These are phyloP conservation scores for Sporisorium graminicola DNA, from an alignment of 1,284 basidiomycete species.

Conservation along the genomic window DNA sequence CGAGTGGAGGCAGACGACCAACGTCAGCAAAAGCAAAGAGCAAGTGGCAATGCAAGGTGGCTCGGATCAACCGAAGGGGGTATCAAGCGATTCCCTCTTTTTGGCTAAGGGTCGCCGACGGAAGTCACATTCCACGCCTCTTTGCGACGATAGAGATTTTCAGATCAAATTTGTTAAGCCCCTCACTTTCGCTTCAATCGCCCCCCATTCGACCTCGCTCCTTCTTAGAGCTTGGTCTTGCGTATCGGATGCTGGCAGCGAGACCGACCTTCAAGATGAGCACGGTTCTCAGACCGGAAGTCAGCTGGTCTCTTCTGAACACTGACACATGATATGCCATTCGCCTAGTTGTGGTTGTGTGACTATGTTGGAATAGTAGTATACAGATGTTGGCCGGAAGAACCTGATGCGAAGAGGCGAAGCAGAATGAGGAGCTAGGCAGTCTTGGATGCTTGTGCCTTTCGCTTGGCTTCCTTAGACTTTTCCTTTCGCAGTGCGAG, in stretches of 20 bases:
- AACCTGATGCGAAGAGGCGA: neutral
- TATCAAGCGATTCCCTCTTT: no score
- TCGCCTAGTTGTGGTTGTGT: neutral
- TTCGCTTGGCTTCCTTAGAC: constrained; percentile 47
- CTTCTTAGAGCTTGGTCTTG: neutral
- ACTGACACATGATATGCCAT: neutral
- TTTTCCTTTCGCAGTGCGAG: constrained; percentile 49
- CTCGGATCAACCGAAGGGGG: neutral
- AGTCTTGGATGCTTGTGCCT: constrained; percentile 30
- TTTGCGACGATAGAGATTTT: neutral
- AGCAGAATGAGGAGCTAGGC: neutral
- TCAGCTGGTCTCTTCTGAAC: neutral
- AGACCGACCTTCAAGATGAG: no score
- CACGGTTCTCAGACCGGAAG: no score
- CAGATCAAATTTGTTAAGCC: neutral
- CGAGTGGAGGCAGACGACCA: neutral
- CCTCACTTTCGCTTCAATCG: neutral
- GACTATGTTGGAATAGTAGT: neutral
- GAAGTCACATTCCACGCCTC: neutral
- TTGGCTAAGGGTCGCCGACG: neutral
- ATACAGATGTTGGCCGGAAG: constrained; percentile 2
- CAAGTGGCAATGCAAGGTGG: neutral
- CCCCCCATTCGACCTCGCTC: neutral
- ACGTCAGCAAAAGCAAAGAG: neutral
- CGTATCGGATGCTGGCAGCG: neutral